Conservation (phyloP, 768 basidiomycete genomes). For the Rhizopogon roseolus region DNA sequence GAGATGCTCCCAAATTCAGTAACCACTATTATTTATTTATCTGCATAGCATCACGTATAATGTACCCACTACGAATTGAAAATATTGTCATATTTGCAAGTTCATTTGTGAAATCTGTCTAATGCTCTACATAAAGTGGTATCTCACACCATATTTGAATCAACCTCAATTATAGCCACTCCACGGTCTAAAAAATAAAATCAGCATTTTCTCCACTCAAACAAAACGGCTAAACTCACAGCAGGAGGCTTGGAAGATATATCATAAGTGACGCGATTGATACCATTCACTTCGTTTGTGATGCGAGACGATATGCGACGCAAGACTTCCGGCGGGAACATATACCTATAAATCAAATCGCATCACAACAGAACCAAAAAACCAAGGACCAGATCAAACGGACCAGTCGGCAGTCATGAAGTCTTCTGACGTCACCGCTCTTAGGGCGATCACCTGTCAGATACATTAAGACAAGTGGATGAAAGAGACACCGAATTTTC, state of each 20-base stretch:
- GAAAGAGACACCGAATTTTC: conserved; percentile 8
- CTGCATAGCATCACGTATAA: too few relatives aligned
- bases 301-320: conserved; percentile 93
- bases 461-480: conserved; percentile 2
- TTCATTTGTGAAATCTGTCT: neutral
- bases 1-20: too few relatives aligned
- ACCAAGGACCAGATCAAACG: conserved; percentile 10
- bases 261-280: conserved; percentile 94
- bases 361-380: conserved; percentile 15
- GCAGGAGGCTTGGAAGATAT: conserved; percentile 97
- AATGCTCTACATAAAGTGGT: neutral
- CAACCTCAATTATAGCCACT: conserved; percentile 32
- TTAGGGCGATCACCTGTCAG: conserved; percentile 78
- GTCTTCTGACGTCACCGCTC: conserved; percentile 97
- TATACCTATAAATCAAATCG: conserved; percentile 59
- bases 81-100: too few relatives aligned
- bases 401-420: conserved; percentile 99
- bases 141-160: neutral
- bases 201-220: neutral
- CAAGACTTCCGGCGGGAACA: conserved; percentile 90
- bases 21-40: too few relatives aligned
- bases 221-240: conserved; percentile 36
- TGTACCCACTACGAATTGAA: too few relatives aligned
- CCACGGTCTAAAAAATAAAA: conserved; percentile 32
- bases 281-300: conserved; percentile 95